Evolutionary conservation across 2,329 filamentous ascomycete species (phyloP), one percentile per base, ranked within the genome.

Genomic region (Colletotrichum siamense): DNA sequence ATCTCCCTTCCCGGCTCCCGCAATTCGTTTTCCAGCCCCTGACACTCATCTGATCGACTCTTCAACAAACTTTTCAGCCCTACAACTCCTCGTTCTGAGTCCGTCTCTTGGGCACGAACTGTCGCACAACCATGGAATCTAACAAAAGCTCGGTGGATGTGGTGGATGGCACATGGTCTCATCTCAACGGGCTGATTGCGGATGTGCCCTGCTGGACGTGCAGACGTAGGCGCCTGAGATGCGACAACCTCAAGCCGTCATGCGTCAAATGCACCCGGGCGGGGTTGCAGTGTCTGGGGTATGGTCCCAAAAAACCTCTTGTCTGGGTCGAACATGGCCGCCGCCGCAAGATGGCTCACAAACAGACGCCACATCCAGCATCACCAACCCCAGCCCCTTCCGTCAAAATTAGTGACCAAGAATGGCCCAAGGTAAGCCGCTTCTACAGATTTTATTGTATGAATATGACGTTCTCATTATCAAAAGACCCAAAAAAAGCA

Each of bases 251-350:
- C 55, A 79, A 75, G 59, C 78, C 78, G 3, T 65, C 71, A 39
- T 79, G 78, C 57, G 66, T 79, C 26, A 79, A 79, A 64, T 79
- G 78, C 69, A 75, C 59, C 22, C 78, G 78, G 13, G 69, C 77
- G 3, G 76, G 77, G 26, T 49, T 75, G 16, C 62, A 76, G 9
- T 79, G 78, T 22, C 75, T 78, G 6, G 44, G 44, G 44, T 22
- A 49, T 22, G 44, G 44, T 13, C 44, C 44, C 44, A 49, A 22
- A 3, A 49, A 22, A 13, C 44, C 44, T 22, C 44, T 49, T 49
- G 44, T 49, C n/a, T 49, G 44, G 44, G n/a, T 49, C 18, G 44
- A 49, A 18, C 44, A 49, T 22, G 44, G 44, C n/a, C 44, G 44
- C 44, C 18, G 44, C 44, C 44, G 44, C 44, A 49, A 22, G 44